A percentile compares a stretch with the other conserved stretches of the same genome.
Evolutionary conservation across 2,329 filamentous ascomycete species (phyloP).

Genomic region (Clarireedia hainanense): DNA sequence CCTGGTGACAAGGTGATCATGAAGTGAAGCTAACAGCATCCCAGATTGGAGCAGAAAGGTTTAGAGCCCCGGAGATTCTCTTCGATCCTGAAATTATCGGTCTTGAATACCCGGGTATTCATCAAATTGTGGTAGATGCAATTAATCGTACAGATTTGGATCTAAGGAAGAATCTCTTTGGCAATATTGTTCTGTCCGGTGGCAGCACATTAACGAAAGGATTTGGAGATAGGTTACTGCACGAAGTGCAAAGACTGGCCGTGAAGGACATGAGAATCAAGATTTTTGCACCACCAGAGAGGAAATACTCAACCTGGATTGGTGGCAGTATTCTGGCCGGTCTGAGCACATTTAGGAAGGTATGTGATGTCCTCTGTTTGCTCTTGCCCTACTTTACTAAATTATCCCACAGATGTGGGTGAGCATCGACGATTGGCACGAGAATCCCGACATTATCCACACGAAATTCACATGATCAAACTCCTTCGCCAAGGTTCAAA

Average conservation of each 20-base stretch:
- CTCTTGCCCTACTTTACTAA: conserved; percentile 13
- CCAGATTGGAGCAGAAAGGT: conserved; percentile 85
- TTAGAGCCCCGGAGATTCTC: conserved; percentile 91
- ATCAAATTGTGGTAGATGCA: conserved; percentile 95
- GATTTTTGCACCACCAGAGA: conserved; percentile 94
- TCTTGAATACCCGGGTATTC: conserved; percentile 90
- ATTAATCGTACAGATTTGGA: conserved; percentile 95
- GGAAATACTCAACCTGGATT: conserved; percentile 99
- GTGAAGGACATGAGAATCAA: conserved; percentile 99
- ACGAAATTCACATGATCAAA: conserved; percentile 74
- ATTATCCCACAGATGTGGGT: conserved; percentile 80
- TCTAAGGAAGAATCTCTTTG: conserved; percentile 85
- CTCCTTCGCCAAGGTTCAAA: neutral
- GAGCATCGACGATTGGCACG: conserved; percentile 98
- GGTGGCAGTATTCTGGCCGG: conserved; percentile 95
- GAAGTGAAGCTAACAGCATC: conserved; percentile 11
- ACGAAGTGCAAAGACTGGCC: conserved; percentile 85
- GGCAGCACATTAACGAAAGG: conserved; percentile 95
- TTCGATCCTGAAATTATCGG: conserved; percentile 97
- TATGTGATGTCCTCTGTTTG: conserved; percentile 34
- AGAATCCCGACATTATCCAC: conserved; percentile 98
- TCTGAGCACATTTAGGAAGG: conserved; percentile 97
- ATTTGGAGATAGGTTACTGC: conserved; percentile 85
- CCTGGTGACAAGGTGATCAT: neutral
- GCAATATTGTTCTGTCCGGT: conserved; percentile 94